Evolutionary conservation across 2,329 filamentous ascomycete species (phyloP).

Genomic region (Metarhizium robertsii): DNA sequence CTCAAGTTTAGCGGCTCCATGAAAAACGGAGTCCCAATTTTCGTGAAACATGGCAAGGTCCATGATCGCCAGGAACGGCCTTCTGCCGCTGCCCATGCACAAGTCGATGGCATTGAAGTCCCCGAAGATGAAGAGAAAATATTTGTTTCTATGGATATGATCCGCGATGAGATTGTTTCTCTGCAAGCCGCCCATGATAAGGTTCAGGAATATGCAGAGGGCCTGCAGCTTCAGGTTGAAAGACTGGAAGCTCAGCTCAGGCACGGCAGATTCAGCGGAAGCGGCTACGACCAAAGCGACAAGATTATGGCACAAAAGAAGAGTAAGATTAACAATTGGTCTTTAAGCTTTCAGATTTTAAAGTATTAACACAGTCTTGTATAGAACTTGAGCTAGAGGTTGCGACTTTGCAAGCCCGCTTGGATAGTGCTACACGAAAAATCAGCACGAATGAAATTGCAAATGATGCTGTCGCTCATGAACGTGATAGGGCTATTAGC

Average conservation of each 20-base stretch:
- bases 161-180: conserved; percentile 46
- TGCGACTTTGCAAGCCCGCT: conserved; percentile 47
- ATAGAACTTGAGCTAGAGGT: conserved; percentile 50
- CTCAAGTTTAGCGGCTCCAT: conserved; percentile 40
- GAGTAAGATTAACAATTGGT: conserved; percentile 31
- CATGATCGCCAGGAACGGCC: conserved; percentile 31
- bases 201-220: conserved; percentile 44
- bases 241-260: conserved; percentile 39
- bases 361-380: conserved; percentile 2
- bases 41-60: conserved; percentile 44
- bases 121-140: conserved; percentile 47
- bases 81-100: conserved; percentile 29
- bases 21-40: conserved; percentile 44
- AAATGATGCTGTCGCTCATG: conserved; percentile 50
- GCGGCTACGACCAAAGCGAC: conserved; percentile 32
- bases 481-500: conserved; percentile 55
- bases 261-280: conserved; percentile 33
- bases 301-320: conserved; percentile 43
- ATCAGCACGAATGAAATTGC: conserved; percentile 53
- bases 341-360: conserved; percentile 2
- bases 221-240: conserved; percentile 42
- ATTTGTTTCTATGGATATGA: conserved; percentile 53
- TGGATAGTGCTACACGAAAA: conserved; percentile 55
- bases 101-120: conserved; percentile 40
- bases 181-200: conserved; percentile 48